Conservation (phyloP, 768 basidiomycete species). For the Russula brevipes region DNA sequence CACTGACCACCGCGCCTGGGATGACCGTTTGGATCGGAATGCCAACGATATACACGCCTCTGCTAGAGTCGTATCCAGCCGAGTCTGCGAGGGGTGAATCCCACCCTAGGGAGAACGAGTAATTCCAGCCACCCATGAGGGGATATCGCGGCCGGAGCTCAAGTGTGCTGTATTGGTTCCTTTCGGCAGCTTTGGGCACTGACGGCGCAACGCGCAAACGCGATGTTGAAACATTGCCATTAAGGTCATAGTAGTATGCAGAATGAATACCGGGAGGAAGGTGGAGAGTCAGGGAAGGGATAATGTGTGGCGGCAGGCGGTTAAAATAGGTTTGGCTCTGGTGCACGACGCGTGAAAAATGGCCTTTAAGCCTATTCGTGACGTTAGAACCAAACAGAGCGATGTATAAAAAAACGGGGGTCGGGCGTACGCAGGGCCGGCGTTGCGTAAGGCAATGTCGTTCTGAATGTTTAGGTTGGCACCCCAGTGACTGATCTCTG, state of each 20-base stretch:
- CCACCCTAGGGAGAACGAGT: constrained; percentile 90
- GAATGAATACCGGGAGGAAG: constrained; percentile 80
- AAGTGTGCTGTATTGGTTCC: constrained; percentile 57
- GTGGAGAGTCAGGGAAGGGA: constrained; percentile 68
- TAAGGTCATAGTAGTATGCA: constrained; percentile 84
- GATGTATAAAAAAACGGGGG: not conserved
- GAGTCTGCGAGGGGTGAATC: constrained; percentile 80
- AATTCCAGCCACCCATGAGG: constrained; percentile 95
- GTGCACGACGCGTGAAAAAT: constrained; percentile 89
- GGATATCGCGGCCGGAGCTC: constrained; percentile 91
- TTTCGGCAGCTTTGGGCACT: constrained; percentile 49
- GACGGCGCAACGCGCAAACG: constrained; percentile 68
- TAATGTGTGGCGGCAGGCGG: constrained; percentile 58
- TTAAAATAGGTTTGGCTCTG: constrained; percentile 72
- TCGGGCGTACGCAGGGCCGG: constrained; percentile 74
- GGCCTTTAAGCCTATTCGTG: constrained; percentile 73
- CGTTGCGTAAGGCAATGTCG: constrained; percentile 78
- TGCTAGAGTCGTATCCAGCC: constrained; percentile 55
- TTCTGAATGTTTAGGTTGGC: constrained; percentile 92
- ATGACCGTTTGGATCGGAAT: constrained; percentile 84
- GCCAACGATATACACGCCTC: constrained; percentile 64
- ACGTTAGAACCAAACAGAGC: constrained; percentile 13
- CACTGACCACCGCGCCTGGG: constrained; percentile 73
- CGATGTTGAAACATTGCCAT: constrained; percentile 97
- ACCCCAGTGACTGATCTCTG: constrained; percentile 97